phyloP scores from a whole-genome alignment of 2,329 filamentous ascomycete genomes.

The Colletotrichum cereale region DNA sequence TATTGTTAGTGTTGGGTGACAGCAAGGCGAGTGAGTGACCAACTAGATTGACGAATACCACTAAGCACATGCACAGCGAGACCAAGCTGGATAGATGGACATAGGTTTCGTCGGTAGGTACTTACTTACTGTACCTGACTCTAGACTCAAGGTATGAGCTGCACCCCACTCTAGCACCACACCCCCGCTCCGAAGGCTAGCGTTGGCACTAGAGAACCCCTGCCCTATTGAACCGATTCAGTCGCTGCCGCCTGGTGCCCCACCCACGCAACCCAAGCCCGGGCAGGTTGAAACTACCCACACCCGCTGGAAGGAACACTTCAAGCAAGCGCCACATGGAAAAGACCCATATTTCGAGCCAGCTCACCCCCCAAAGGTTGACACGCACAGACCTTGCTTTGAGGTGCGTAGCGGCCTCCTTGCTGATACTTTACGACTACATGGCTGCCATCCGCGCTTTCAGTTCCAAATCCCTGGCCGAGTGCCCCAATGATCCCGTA shows the following conservation, averaged over 20 bases:
- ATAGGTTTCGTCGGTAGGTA: too few species aligned
- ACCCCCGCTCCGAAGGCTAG: slow-evolving; percentile 21
- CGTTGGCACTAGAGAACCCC: slow-evolving; percentile 7
- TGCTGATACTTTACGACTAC: slow-evolving; percentile 23
- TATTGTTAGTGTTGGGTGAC: background rate
- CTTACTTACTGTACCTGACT: background rate
- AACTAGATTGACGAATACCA: too few species aligned
- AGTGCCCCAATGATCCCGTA: background rate
- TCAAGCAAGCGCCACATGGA: slow-evolving; percentile 38
- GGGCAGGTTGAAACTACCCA: slow-evolving; percentile 30
- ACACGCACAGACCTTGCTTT: slow-evolving; percentile 32
- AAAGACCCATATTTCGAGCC: slow-evolving; percentile 16
- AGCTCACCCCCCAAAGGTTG: slow-evolving; percentile 15
- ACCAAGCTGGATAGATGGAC: background rate
- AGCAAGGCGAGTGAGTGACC: background rate
- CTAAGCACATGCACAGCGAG: background rate
- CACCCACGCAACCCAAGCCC: slow-evolving; percentile 12
- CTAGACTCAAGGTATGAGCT: slow-evolving; percentile 7
- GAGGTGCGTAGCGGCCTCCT: slow-evolving; percentile 11
- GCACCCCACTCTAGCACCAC: slow-evolving; percentile 14
- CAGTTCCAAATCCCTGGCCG: background rate
- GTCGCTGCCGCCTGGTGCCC: slow-evolving; percentile 21
- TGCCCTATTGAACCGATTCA: slow-evolving; percentile 29
- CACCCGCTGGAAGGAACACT: slow-evolving; percentile 22
- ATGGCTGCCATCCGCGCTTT: background rate